Evolutionary conservation across 2,329 filamentous ascomycete species (phyloP).

Genomic region (Alternaria ethzedia): DNA sequence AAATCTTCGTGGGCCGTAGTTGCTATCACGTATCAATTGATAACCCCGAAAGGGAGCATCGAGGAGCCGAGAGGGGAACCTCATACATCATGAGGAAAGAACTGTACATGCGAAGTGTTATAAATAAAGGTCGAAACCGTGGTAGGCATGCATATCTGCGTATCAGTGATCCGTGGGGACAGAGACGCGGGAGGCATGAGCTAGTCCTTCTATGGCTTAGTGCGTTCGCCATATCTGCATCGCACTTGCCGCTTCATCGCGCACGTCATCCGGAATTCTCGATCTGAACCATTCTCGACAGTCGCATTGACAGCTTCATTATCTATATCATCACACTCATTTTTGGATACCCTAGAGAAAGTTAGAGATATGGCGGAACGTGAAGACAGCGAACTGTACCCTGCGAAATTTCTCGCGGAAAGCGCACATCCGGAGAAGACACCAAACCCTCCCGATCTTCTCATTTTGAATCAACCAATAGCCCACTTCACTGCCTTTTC

Average conservation of each 20-base stretch:
- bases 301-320: not conserved
- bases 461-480: slow-evolving; percentile 55
- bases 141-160: not conserved
- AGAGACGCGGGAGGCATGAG: not conserved
- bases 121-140: not conserved
- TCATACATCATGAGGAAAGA: not conserved
- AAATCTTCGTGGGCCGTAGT: not conserved
- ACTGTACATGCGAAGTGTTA: not conserved
- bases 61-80: not conserved
- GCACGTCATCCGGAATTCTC: not conserved
- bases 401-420: slow-evolving; percentile 36
- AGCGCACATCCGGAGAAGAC: slow-evolving; percentile 22
- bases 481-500: slow-evolving; percentile 57
- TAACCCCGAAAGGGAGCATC: not conserved
- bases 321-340: not conserved
- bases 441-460: slow-evolving; percentile 41
- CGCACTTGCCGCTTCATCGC: slow-evolving; percentile 2
- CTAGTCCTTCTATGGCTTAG: slow-evolving; percentile 13
- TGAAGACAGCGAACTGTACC: slow-evolving; percentile 24
- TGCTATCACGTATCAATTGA: not conserved
- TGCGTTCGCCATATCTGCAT: slow-evolving; percentile 8
- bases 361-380: slow-evolving; percentile 18
- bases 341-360: not conserved
- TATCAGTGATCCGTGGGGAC: not conserved
- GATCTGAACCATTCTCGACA: slow-evolving; percentile 2